Conservation (phyloP, 257 asterid species). For the Ajuga chamaepitys region DNA sequence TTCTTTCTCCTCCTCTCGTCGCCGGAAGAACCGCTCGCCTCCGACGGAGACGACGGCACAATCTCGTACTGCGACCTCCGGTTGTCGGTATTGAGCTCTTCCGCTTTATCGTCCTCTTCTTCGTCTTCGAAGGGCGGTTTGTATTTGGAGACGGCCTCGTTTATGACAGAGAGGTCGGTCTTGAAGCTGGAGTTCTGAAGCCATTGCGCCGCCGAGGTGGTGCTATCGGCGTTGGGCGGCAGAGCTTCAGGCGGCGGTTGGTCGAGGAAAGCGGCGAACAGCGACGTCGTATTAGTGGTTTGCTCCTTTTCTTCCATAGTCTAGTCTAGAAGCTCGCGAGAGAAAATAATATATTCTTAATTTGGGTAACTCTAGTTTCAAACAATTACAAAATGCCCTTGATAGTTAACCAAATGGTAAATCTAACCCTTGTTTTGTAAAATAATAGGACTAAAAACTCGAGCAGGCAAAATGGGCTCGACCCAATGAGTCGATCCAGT, state of each 20-base stretch:
- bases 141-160: slow-evolving; percentile 68
- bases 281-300: slow-evolving; percentile 37
- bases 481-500: too few relatives aligned
- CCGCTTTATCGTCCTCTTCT: slow-evolving; percentile 28
- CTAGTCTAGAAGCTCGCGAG: neutral
- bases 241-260: slow-evolving; percentile 13
- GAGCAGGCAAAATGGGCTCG: too few relatives aligned
- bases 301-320: slow-evolving; percentile 31
- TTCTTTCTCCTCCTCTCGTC: slow-evolving; percentile 34
- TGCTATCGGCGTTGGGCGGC: slow-evolving; percentile 18
- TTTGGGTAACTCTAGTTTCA: neutral
- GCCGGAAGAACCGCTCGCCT: slow-evolving; percentile 30
- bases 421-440: neutral
- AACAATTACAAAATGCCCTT: neutral
- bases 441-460: too few relatives aligned
- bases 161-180: slow-evolving; percentile 57
- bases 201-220: slow-evolving; percentile 41
- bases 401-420: neutral
- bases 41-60: slow-evolving; percentile 60
- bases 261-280: slow-evolving; percentile 45
- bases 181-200: slow-evolving; percentile 75
- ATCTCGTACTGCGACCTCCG: slow-evolving; percentile 42
- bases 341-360: neutral
- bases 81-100: slow-evolving; percentile 15
- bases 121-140: slow-evolving; percentile 27